Percentiles rank a stretch among this genome's conserved stretches.
Evolutionary conservation across 179 eudicot species (phyloP).

Genomic region (Sideroxylon spinosum): DNA sequence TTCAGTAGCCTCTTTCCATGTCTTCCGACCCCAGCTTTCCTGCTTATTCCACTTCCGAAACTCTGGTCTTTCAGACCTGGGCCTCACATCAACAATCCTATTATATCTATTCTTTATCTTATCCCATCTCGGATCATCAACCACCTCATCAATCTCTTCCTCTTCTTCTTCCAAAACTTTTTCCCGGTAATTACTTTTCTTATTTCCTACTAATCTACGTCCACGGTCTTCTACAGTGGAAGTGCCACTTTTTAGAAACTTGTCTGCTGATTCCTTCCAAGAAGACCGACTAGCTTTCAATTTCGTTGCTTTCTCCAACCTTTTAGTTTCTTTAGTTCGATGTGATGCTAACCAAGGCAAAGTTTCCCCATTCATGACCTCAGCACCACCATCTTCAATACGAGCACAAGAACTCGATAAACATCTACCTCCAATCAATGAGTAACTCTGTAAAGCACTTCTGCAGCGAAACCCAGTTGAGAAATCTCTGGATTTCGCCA

Average conservation of each 20-base stretch:
- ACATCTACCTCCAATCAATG: constrained; percentile 25
- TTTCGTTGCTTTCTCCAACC: constrained; percentile 21
- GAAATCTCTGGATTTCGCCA: constrained; percentile 14
- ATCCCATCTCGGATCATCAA: constrained; percentile 60
- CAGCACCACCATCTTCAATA: constrained; percentile 31
- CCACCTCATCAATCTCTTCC: constrained; percentile 32
- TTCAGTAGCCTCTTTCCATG: constrained; percentile 70
- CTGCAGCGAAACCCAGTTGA: constrained; percentile 28
- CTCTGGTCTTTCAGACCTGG: constrained; percentile 41
- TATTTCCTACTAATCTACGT: constrained; percentile 21
- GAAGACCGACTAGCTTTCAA: constrained; percentile 42
- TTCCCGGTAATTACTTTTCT: constrained; percentile 16
- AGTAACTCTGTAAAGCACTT: constrained; percentile 20
- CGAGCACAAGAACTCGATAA: constrained; percentile 31
- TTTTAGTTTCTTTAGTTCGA: constrained; percentile 26
- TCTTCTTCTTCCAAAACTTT: constrained; percentile 24
- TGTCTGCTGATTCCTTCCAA: constrained; percentile 81
- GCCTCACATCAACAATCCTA: constrained; percentile 33
- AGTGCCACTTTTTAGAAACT: constrained; percentile 35
- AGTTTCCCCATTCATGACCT: constrained; percentile 21
- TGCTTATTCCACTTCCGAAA: constrained; percentile 45
- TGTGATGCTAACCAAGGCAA: constrained; percentile 65
- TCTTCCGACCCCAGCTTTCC: constrained; percentile 69
- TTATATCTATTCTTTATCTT: constrained; percentile 44
- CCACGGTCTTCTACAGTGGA: constrained; percentile 29